Base-by-base conservation (phyloP, 2,329 filamentous ascomycete genomes). In the Penicillium brasilianum region DNA sequence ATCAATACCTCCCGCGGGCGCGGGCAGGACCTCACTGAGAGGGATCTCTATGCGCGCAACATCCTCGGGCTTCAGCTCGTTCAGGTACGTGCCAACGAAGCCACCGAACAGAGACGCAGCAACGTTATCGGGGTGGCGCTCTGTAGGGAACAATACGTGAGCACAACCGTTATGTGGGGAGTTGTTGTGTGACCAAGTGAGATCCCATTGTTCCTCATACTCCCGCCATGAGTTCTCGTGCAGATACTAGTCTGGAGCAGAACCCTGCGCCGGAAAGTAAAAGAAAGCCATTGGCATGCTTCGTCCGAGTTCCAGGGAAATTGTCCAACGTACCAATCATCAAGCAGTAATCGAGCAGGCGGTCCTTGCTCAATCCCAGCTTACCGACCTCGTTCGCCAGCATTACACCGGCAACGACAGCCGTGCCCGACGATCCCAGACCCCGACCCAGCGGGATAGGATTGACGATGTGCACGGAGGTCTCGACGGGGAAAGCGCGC, bases 51-150 rank as follows among this genome's bases (percentile, higher is more conserved):
- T 93, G 64, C 95, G 87, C 63, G 92, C 92, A 62, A 93, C 89
- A 72, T 98, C 94, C 77, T 93, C 92, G 3, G 93, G 91, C 67
- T 91, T 88, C 67, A 98, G 84, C 62, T 96, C 94, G 80, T 96
- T 96, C 62, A 98, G 86, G 75, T 98, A 98, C 18, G 94, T 97
- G 62, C 95, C 95, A 28, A 99, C 93, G 69, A 99, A 98, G 34
- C 95, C 95, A 68, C 95, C 95, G 72, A 96, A 98, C 37, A 98
- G 86, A 8, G 95, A 93, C 14, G 95, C 95, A 60, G 93, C 95
- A 55, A 99, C 92, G 74, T 97, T 97, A 80, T 97, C 93, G 11
- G 93, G 93, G 77, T 97, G 93, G 66, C 92, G 88, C 79, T 97
- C 76, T 78, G 41, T 55, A 58, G 22, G 62, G 10, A 28, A 32